Percentiles rank a stretch among this genome's conserved stretches.
phyloP scores from a whole-genome alignment of 768 basidiomycete species.

The Hypsizygus marmoreus region DNA sequence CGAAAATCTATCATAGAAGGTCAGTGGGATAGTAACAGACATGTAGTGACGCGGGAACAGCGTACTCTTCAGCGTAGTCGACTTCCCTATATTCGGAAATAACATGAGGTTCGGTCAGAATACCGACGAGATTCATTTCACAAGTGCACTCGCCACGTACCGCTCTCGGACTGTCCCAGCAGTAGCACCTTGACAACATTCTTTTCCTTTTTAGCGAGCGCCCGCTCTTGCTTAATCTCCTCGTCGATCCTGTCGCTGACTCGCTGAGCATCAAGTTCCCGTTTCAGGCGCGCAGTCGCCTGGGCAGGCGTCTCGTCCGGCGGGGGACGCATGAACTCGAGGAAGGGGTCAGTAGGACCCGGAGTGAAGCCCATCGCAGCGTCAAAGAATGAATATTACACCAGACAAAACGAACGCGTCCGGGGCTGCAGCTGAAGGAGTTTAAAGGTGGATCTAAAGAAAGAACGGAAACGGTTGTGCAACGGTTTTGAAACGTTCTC shows the following conservation, averaged over 20 bases:
- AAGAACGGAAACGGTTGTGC: too few species aligned
- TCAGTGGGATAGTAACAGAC: constrained; percentile 6
- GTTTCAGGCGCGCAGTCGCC: constrained; percentile 44
- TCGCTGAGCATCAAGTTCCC: constrained; percentile 49
- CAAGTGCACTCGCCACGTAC: too few species aligned
- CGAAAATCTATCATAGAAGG: constrained; percentile 57
- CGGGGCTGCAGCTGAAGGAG: too few species aligned
- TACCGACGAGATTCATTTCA: too few species aligned
- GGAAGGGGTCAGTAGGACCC: constrained; percentile 44
- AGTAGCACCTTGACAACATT: constrained; percentile 57
- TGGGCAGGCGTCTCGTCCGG: constrained; percentile 54
- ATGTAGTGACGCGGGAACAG: constrained; percentile 8
- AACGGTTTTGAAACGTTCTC: too few species aligned
- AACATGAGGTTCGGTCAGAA: too few species aligned
- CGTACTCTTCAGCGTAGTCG: constrained; percentile 68
- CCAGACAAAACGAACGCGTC: too few species aligned
- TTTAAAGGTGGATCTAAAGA: too few species aligned
- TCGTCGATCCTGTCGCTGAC: constrained; percentile 63
- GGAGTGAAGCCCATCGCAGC: constrained; percentile 36
- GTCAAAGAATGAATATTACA: too few species aligned
- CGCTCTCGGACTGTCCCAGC: constrained; percentile 69
- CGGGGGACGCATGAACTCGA: constrained; percentile 49
- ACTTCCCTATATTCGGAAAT: constrained; percentile 52
- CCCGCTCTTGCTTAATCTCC: constrained; percentile 51
- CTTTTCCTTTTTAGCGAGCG: constrained; percentile 43